Base-by-base conservation (phyloP, 2,329 filamentous ascomycete species). In the Juglanconis oblonga region DNA sequence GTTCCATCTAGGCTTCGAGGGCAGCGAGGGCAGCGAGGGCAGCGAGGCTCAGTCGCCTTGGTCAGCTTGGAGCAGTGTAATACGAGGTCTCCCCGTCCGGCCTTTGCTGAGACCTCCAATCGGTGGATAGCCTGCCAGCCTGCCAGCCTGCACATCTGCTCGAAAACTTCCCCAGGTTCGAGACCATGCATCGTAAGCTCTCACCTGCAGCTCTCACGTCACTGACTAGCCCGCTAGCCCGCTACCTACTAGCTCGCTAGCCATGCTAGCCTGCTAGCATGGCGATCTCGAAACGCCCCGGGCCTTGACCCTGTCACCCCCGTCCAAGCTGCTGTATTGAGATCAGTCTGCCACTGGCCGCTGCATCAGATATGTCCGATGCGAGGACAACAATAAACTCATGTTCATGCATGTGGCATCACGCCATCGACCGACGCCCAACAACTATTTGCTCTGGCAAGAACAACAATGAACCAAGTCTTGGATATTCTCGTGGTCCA, bases 31-130 rank as follows among this genome's bases (percentile, higher is more conserved):
- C n/a, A n/a, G n/a, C n/a, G n/a, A n/a, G n/a, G n/a, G n/a, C n/a
- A n/a, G n/a, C n/a, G n/a, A n/a, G n/a, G n/a, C 56, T 50, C 54
- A 53, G 58, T 60, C 48, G 42, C 38, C 55, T 44, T 42, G 33
- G 53, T 48, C 38, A 32, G 36, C 36, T 54, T 32, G 32, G 52
- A 24, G 32, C 54, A 38, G 58, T 29, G 55, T 53, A 52, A 61
- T 53, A 61, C 58, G 58, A 61, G 55, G 42, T 61, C 51, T 32
- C 53, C 44, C 49, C 36, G 35, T 11, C 50, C 14, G 50, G 50
- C 55, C 47, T 10, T 42, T 11, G 24, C 47, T 32, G 52, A 10
- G 53, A 35, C 49, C 53, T 32, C 44, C 53, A 55, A 55, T 55
- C 53, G 32, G 53, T 49, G 53, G 32, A 17, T 44, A 48, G 33